Conservation (phyloP, 2,329 filamentous ascomycete genomes). For the Fusarium xylarioides region DNA sequence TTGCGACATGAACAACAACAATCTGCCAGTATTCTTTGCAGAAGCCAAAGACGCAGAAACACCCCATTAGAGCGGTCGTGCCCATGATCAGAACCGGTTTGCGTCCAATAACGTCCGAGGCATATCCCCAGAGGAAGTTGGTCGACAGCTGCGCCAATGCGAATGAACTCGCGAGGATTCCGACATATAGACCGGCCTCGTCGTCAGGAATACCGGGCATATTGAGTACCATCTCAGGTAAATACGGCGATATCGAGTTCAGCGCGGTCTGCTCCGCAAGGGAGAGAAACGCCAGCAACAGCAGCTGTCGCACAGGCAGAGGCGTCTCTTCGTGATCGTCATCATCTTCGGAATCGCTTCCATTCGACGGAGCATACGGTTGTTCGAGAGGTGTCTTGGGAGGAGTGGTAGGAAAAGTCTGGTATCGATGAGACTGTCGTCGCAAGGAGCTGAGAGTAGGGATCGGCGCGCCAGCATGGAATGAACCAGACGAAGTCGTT, state of each 20-base stretch:
- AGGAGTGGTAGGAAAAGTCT: slow-evolving; percentile 81
- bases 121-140: slow-evolving; percentile 73
- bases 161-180: slow-evolving; percentile 88
- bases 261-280: slow-evolving; percentile 95
- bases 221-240: slow-evolving; percentile 88
- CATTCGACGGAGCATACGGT: slow-evolving; percentile 43
- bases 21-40: slow-evolving; percentile 85
- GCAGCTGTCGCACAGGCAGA: slow-evolving; percentile 82
- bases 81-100: slow-evolving; percentile 81
- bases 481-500: slow-evolving; percentile 55
- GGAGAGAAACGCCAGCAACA: slow-evolving; percentile 85
- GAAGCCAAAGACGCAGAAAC: slow-evolving; percentile 88
- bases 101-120: slow-evolving; percentile 72
- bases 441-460: slow-evolving; percentile 50
- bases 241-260: slow-evolving; percentile 95
- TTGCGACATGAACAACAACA: slow-evolving; percentile 83
- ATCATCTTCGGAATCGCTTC: slow-evolving; percentile 42
- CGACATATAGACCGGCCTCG: slow-evolving; percentile 87
- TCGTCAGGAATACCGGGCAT: slow-evolving; percentile 81
- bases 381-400: slow-evolving; percentile 71
- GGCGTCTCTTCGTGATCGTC: slow-evolving; percentile 70
- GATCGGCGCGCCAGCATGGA: slow-evolving; percentile 62
- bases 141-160: slow-evolving; percentile 91
- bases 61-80: slow-evolving; percentile 81
- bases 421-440: slow-evolving; percentile 69